These are phyloP conservation scores for Fonsecaea erecta DNA, from an alignment of 2,329 filamentous ascomycete species.

Conservation along the genomic window DNA sequence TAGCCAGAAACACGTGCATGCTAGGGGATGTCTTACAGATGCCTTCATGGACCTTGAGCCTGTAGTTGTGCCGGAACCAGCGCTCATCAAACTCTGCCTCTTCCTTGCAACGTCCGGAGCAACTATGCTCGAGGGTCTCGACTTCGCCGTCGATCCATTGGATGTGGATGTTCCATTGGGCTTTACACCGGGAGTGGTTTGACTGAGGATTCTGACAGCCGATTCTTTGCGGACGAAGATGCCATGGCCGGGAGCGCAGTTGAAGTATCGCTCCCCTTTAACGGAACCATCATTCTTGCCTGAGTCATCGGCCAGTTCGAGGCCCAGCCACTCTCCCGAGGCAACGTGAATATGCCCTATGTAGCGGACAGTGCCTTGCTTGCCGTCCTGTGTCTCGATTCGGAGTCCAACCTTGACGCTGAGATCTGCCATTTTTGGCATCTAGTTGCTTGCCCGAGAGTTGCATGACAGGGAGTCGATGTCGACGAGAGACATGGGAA, in stretches of 20 bases:
- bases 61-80: conserved; percentile 60
- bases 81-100: conserved; percentile 71
- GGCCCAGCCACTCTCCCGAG: conserved; percentile 82
- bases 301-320: conserved; percentile 78
- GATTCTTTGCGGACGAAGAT: conserved; percentile 84
- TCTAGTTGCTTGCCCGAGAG: conserved; percentile 9
- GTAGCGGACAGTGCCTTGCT: conserved; percentile 77
- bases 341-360: conserved; percentile 78
- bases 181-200: conserved; percentile 48
- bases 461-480: conserved; percentile 25
- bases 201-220: conserved; percentile 62
- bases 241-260: conserved; percentile 71
- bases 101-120: conserved; percentile 61
- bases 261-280: conserved; percentile 84
- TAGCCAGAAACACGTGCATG: conserved; percentile 7
- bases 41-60: conserved; percentile 45
- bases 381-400: conserved; percentile 78
- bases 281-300: conserved; percentile 97
- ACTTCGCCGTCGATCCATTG: conserved; percentile 41
- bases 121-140: conserved; percentile 49
- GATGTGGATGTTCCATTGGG: conserved; percentile 39
- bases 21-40: conserved; percentile 24
- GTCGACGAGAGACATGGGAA: not conserved
- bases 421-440: conserved; percentile 44
- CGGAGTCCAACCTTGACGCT: conserved; percentile 65